A percentile compares a stretch with the other conserved stretches of the same genome.
Conservation (phyloP, 1,139 yeast species). For the Candida frijolesensis region DNA sequence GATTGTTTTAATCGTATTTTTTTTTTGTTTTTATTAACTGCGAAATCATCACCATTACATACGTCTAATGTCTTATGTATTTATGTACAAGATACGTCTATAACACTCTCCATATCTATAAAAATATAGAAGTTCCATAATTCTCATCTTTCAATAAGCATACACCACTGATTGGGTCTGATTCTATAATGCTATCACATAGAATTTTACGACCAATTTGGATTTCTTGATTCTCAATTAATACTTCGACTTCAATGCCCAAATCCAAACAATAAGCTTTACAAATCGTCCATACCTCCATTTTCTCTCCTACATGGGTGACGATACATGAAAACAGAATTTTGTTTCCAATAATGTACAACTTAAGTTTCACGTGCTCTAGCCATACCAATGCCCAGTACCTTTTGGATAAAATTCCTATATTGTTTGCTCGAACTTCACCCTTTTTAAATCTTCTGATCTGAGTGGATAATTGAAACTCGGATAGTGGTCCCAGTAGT, state of each 20-base stretch:
- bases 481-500: constrained; percentile 33
- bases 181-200: constrained; percentile 39
- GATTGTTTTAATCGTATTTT: too few relatives aligned
- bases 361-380: constrained; percentile 20
- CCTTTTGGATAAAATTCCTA: constrained; percentile 17
- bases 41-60: too few relatives aligned
- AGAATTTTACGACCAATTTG: constrained; percentile 46
- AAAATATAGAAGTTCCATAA: constrained; percentile 1
- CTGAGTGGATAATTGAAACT: constrained; percentile 20
- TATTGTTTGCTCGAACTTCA: constrained; percentile 17
- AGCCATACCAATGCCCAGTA: constrained; percentile 30
- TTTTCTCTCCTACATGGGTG: constrained; percentile 25
- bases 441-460: constrained; percentile 19
- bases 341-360: neutral
- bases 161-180: constrained; percentile 37
- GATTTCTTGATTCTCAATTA: constrained; percentile 21
- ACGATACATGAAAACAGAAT: constrained; percentile 27
- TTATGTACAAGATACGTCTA: neutral
- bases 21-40: too few relatives aligned
- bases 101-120: neutral
- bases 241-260: constrained; percentile 48
- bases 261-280: constrained; percentile 48
- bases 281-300: constrained; percentile 17
- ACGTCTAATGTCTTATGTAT: neutral
- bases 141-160: constrained; percentile 30